These are phyloP conservation scores for Linum trigynum DNA, from an alignment of 345 rosid species.

Conservation along the genomic window DNA sequence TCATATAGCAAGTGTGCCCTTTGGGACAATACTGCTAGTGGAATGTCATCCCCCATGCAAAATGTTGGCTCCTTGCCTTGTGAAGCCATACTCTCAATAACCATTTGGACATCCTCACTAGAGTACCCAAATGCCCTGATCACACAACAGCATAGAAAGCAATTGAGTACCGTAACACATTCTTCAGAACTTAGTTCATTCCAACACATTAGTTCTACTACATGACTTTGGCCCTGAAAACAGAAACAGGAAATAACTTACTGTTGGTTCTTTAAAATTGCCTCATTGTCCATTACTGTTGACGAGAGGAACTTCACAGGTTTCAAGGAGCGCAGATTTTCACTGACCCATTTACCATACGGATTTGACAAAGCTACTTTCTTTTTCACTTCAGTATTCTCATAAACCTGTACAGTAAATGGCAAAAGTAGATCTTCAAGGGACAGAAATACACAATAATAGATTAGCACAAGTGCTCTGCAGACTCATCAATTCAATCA, in stretches of 20 bases:
- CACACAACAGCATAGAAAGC: slow-evolving; percentile 18
- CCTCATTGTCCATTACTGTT: slow-evolving; percentile 66
- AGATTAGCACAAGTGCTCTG: too few species aligned
- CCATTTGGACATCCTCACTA: slow-evolving; percentile 99
- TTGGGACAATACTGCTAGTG: slow-evolving; percentile 77
- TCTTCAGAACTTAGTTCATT: background rate
- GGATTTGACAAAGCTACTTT: slow-evolving; percentile 69
- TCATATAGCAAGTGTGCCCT: slow-evolving; percentile 88
- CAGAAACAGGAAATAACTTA: slow-evolving; percentile 25
- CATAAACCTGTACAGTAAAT: slow-evolving; percentile 57
- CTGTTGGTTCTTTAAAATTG: slow-evolving; percentile 81
- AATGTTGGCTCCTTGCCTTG: slow-evolving; percentile 98
- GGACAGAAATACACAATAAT: too few species aligned
- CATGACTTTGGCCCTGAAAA: slow-evolving; percentile 3
- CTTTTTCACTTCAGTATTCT: slow-evolving; percentile 91
- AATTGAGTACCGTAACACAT: slow-evolving; percentile 1
- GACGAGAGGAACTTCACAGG: slow-evolving; percentile 55
- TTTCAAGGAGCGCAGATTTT: slow-evolving; percentile 66
- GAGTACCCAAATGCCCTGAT: slow-evolving; percentile 93
- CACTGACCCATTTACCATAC: slow-evolving; percentile 75
- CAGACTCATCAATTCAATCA: too few species aligned
- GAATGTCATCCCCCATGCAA: slow-evolving; percentile 97
- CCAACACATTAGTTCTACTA: background rate
- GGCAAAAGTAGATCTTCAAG: background rate
- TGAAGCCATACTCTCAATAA: slow-evolving; percentile 91